Percentiles rank a stretch among this genome's conserved stretches.
Evolutionary conservation across 768 basidiomycete species (phyloP).

Genomic region (Guyanaporus albipodus): DNA sequence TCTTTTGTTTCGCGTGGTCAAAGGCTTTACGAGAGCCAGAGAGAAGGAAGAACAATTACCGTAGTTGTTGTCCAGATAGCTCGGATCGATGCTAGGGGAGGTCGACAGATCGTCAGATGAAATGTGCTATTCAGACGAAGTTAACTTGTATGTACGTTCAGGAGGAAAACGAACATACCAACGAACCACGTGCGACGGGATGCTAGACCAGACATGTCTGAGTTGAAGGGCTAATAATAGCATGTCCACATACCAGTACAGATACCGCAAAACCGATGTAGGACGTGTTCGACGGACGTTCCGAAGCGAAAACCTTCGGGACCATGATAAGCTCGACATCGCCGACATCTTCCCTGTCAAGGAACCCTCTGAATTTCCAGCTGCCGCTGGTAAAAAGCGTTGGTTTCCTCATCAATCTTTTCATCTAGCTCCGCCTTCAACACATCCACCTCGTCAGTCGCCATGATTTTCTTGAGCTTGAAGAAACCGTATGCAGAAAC

Average conservation of each 20-base stretch:
- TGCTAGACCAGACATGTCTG: slow-evolving; percentile 1
- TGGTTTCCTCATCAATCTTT: slow-evolving; percentile 3
- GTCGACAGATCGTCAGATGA: slow-evolving; percentile 11
- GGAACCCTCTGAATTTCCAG: slow-evolving; percentile 12
- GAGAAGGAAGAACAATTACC: slow-evolving; percentile 1
- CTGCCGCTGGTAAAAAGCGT: slow-evolving; percentile 10
- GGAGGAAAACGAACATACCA: slow-evolving; percentile 1
- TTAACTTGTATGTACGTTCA: not conserved
- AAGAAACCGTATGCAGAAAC: slow-evolving; percentile 17
- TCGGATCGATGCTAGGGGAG: slow-evolving; percentile 12
- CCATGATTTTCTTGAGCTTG: slow-evolving; percentile 15
- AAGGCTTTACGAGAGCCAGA: not conserved
- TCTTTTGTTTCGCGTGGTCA: slow-evolving; percentile 5
- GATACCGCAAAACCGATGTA: slow-evolving; percentile 9
- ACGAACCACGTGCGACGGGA: slow-evolving; percentile 17
- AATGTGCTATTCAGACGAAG: slow-evolving; percentile 8
- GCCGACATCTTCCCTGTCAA: slow-evolving; percentile 5
- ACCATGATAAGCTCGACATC: slow-evolving; percentile 19
- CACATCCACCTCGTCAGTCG: slow-evolving; percentile 6
- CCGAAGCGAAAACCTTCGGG: slow-evolving; percentile 9
- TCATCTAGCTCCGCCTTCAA: slow-evolving; percentile 9
- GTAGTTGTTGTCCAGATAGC: slow-evolving; percentile 11
- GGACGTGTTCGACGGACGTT: slow-evolving; percentile 4
- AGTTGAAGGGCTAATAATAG: too few relatives aligned
- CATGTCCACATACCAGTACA: slow-evolving; percentile 6